Conservation (phyloP, 176 grass and related monocot genomes). For the Poa pratensis region DNA sequence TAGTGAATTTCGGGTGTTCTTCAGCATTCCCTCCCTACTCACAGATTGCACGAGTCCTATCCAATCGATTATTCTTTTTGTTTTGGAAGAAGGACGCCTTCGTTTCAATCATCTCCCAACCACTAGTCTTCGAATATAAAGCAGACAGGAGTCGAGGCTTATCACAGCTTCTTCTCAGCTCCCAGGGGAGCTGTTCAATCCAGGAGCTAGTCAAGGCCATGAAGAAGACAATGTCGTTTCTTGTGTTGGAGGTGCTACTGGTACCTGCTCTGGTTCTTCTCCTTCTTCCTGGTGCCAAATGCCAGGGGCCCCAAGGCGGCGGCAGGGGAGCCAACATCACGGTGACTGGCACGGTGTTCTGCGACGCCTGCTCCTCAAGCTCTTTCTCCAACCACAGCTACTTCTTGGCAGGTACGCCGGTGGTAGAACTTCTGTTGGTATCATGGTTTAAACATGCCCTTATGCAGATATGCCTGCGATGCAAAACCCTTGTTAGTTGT, state of each 20-base stretch:
- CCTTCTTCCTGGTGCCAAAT: slow-evolving; percentile 29
- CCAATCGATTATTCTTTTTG: too few relatives aligned
- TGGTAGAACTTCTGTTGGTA: too few relatives aligned
- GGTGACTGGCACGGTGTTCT: slow-evolving; percentile 85
- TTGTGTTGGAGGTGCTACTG: slow-evolving; percentile 16
- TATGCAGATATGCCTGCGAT: neutral
- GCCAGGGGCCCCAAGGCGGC: slow-evolving; percentile 39
- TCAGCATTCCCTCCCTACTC: neutral
- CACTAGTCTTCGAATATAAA: slow-evolving; percentile 39
- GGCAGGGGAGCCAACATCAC: slow-evolving; percentile 55
- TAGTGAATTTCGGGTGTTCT: too few relatives aligned
- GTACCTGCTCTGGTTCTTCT: slow-evolving; percentile 38
- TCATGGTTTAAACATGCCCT: too few relatives aligned
- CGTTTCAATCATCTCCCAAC: slow-evolving; percentile 14
- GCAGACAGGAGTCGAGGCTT: neutral
- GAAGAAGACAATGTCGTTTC: slow-evolving; percentile 27
- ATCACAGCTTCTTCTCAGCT: slow-evolving; percentile 22
- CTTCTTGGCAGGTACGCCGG: slow-evolving; percentile 73
- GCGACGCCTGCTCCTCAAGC: slow-evolving; percentile 79
- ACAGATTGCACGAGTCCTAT: neutral
- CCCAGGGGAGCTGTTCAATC: slow-evolving; percentile 13
- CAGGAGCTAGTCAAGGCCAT: neutral
- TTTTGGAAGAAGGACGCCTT: neutral
- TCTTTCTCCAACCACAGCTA: slow-evolving; percentile 85
- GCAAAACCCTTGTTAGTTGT: neutral